Conservation (phyloP, 108 stramenopile species). For the Pseudonitzschia delicatissima region DNA sequence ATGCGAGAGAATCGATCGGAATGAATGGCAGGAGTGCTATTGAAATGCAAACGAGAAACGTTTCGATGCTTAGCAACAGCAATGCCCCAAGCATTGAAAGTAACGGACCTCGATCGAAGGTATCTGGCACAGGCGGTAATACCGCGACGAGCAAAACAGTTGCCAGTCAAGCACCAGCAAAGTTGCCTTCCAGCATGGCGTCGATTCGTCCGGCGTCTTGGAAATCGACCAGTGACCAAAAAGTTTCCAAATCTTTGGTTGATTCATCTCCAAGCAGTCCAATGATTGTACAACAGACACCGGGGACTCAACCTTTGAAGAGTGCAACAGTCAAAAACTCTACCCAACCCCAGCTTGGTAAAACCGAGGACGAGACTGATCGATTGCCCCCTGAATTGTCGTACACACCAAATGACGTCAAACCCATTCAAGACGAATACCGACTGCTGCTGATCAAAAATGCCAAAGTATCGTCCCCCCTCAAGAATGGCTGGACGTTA, state of each 20-base stretch:
- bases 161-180: background rate
- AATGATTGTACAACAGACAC: background rate
- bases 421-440: conserved; percentile 39
- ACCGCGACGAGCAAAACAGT: background rate
- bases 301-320: background rate
- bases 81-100: background rate
- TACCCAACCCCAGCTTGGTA: background rate
- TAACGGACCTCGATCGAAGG: background rate
- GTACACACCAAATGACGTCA: conserved; percentile 16
- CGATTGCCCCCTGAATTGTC: conserved; percentile 30
- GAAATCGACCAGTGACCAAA: background rate
- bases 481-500: conserved; percentile 76
- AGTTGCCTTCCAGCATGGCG: background rate
- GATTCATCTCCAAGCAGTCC: background rate
- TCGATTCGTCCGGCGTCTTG: conserved; percentile 11
- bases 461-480: conserved; percentile 48
- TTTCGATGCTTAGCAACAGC: background rate
- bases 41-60: background rate
- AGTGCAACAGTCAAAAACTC: background rate
- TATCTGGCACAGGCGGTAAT: background rate
- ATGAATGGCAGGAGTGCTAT: background rate
- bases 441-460: conserved; percentile 45
- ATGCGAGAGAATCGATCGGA: background rate
- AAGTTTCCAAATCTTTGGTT: background rate
- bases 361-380: background rate